Evolutionary conservation across 1,284 basidiomycete species (phyloP).

Genomic region (Rhodotorula sp.): DNA sequence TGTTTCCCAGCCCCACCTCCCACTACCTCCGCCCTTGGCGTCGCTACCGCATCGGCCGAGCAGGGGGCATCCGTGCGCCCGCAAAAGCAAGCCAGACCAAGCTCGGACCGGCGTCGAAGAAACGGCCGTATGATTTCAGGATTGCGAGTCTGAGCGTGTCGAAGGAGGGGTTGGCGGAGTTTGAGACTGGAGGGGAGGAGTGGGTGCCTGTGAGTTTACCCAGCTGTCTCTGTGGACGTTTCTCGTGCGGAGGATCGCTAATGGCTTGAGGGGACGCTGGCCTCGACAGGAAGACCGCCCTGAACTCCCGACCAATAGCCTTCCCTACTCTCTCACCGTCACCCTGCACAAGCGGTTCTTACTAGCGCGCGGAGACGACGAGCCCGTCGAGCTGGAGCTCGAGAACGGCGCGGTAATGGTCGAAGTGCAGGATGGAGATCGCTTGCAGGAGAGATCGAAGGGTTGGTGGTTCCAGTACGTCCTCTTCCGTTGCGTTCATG

Average conservation of each 20-base stretch:
- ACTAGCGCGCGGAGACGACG: not conserved
- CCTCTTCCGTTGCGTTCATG: too few relatives aligned
- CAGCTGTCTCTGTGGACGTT: too few relatives aligned
- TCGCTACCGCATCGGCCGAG: conserved; percentile 30
- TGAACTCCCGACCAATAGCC: conserved; percentile 10
- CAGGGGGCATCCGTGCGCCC: conserved; percentile 1
- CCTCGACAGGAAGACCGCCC: conserved; percentile 9
- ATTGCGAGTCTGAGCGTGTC: conserved; percentile 19
- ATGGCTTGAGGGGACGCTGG: too few relatives aligned
- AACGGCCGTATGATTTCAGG: conserved; percentile 23
- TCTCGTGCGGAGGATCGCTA: not conserved
- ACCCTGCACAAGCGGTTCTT: conserved; percentile 1
- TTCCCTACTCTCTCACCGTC: conserved; percentile 31
- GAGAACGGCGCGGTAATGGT: not conserved
- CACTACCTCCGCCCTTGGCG: conserved; percentile 32
- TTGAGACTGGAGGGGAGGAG: conserved; percentile 11
- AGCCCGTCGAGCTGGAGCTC: not conserved
- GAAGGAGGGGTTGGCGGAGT: conserved; percentile 26
- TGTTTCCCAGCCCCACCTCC: not conserved
- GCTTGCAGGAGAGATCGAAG: not conserved
- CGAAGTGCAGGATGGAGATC: conserved; percentile 16
- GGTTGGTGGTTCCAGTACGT: conserved; percentile 18
- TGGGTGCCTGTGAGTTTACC: conserved; percentile 19
- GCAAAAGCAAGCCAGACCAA: not conserved
- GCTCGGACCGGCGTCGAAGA: conserved; percentile 1